Evolutionary conservation across 2,329 filamentous ascomycete species (phyloP), one percentile per base, ranked within the genome.

Genomic region (Hymenoscyphus fructigenus): DNA sequence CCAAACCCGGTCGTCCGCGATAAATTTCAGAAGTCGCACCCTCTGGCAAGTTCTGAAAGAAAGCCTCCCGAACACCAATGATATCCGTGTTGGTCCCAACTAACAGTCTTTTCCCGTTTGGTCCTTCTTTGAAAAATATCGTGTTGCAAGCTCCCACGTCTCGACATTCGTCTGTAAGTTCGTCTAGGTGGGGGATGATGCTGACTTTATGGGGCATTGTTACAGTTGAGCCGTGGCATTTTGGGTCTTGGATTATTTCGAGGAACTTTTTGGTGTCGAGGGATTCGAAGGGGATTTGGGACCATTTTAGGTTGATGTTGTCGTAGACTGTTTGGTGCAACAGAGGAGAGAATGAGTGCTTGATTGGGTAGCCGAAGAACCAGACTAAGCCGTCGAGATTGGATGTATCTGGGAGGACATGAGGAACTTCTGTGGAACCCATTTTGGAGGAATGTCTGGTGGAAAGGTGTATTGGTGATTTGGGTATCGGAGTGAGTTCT

Each of bases 181-280:
- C 85, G 73, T 93, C 90, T 4, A 93, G 83, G 70, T 91, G 83
- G 0, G 85, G 81, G 66, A 93, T 84, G 74, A 93, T 92, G 70
- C 86, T 82, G 23, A 93, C 85, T 76, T 94, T 93, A 80, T 92
- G 88, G 1, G 91, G 91, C 91, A 93, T 94, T 28, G 91, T 93
- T 44, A 93, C 87, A 3, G 89, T 88, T n/a, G 88, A 77, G 84
- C 87, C 88, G 72, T 87, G 89, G 75, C 87, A 89, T 68, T 82
- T 78, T 17, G 84, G 82, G 67, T 89, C 79, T 67, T 82, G 79
- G 29, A 85, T 80, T 10, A 89, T 77, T 20, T 78, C 67, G 17
- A 85, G 73, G 67, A 85, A 85, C 14, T 75, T 71, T 5, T 76
- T 67, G 67, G 85, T 80, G 69, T 85, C 80, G 44, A 77, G 76